Conservation (phyloP, 495 filamentous ascomycete genomes). For the Penicillium bovifimosum region DNA sequence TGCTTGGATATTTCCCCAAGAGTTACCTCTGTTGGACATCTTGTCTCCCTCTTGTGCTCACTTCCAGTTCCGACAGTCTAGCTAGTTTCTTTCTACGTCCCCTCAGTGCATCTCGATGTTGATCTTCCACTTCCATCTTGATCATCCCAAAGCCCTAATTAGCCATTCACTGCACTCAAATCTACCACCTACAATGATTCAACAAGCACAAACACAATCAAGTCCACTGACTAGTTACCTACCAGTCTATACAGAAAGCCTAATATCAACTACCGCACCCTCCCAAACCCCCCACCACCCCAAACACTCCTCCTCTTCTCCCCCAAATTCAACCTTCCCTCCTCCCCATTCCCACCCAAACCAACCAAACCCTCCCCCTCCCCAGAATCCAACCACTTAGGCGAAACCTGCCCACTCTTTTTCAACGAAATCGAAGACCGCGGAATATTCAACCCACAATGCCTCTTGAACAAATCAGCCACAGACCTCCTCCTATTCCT, state of each 20-base stretch:
- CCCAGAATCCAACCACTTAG: conserved; percentile 11
- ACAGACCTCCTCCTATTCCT: conserved; percentile 11
- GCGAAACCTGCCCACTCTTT: not conserved
- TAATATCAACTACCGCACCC: not conserved
- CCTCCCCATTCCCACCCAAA: conserved; percentile 16
- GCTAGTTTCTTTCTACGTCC: no score
- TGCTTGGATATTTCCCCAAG: no score
- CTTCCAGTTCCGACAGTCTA: no score
- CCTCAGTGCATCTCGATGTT: no score
- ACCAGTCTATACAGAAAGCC: not conserved
- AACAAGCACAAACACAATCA: not conserved
- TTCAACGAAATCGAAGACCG: conserved; percentile 15
- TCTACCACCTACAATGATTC: no score
- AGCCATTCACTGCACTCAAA: no score
- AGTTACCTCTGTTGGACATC: no score
- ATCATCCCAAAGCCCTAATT: no score
- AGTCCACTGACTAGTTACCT: not conserved
- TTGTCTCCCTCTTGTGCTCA: no score
- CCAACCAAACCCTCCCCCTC: conserved; percentile 15
- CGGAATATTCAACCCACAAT: conserved; percentile 10
- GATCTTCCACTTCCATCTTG: no score
- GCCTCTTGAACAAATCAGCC: conserved; percentile 10
- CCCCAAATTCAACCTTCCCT: conserved; percentile 10
- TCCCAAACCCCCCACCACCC: conserved; percentile 8
- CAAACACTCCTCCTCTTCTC: conserved; percentile 8